phyloP scores from a whole-genome alignment of 83 land plant genomes.

The Picea abies region DNA sequence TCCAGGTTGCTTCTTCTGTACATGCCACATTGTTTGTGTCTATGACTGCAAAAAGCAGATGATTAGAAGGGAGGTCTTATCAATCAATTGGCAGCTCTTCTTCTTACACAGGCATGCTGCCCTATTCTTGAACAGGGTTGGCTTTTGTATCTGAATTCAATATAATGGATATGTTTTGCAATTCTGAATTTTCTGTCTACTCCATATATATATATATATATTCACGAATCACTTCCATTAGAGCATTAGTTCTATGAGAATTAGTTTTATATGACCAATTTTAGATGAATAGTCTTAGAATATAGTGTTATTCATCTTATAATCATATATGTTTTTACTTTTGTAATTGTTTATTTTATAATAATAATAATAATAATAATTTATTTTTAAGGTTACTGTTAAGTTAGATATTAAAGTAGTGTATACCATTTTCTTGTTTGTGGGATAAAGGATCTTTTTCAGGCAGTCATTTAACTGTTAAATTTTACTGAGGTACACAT shows the following conservation, averaged over 20 bases:
- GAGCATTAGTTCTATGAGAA: neutral
- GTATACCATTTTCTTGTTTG: too few relatives aligned
- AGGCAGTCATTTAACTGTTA: too few relatives aligned
- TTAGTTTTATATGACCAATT: neutral
- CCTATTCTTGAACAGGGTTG: neutral
- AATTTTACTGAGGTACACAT: too few relatives aligned
- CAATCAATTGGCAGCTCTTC: neutral
- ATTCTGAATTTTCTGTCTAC: neutral
- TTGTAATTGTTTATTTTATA: too few relatives aligned
- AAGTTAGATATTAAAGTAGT: too few relatives aligned
- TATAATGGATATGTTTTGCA: too few relatives aligned
- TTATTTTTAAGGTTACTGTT: too few relatives aligned
- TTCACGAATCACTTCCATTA: neutral
- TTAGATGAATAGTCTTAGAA: neutral
- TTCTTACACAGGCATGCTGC: neutral
- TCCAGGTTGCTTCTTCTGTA: slow-evolving; percentile 1
- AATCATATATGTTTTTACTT: neutral
- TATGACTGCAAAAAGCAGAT: neutral
- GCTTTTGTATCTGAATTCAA: too few relatives aligned
- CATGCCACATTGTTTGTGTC: neutral
- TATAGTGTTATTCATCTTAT: neutral
- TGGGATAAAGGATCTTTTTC: too few relatives aligned
- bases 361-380: too few relatives aligned
- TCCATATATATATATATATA: neutral
- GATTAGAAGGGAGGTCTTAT: too few relatives aligned